Evolutionary conservation across 2,329 filamentous ascomycete species (phyloP).

Genomic region (Fusarium marasasianum): DNA sequence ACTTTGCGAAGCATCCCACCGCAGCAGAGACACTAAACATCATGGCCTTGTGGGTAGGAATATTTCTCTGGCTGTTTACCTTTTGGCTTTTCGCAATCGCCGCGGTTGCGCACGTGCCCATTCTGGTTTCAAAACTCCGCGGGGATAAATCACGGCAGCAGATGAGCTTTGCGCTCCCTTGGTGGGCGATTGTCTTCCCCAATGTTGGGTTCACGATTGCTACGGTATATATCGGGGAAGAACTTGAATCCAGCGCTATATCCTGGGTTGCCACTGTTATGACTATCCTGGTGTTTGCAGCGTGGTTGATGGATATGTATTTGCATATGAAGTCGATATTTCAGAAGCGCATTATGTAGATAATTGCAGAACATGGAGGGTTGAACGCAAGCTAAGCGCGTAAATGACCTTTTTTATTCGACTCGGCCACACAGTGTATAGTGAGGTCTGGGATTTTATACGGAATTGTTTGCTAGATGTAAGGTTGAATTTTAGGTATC

Average conservation of each 20-base stretch:
- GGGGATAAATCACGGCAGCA: background rate
- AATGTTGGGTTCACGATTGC: conserved; percentile 9
- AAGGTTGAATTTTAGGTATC: background rate
- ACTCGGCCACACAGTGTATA: fast-evolving
- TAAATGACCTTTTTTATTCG: fast-evolving
- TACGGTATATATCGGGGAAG: background rate
- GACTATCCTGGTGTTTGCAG: background rate
- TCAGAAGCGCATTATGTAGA: background rate
- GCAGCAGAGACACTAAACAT: background rate
- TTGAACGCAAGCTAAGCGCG: fast-evolving
- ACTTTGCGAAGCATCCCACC: background rate
- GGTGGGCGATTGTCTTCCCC: conserved; percentile 2
- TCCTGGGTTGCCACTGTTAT: background rate
- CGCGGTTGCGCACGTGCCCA: background rate
- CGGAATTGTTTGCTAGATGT: fast-evolving
- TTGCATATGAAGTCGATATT: conserved; percentile 1
- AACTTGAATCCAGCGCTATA: background rate
- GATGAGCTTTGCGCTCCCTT: conserved; percentile 1
- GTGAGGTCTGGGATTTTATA: background rate
- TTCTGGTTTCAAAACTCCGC: background rate
- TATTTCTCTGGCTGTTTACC: background rate
- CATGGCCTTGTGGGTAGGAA: conserved; percentile 4
- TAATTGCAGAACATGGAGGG: fast-evolving
- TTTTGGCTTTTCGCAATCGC: conserved; percentile 7
- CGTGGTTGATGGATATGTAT: background rate